Percentiles rank a stretch among this genome's conserved stretches.
These are phyloP conservation scores for Coniosporium apollinis DNA, from an alignment of 495 filamentous ascomycete genomes.

Conservation along the genomic window DNA sequence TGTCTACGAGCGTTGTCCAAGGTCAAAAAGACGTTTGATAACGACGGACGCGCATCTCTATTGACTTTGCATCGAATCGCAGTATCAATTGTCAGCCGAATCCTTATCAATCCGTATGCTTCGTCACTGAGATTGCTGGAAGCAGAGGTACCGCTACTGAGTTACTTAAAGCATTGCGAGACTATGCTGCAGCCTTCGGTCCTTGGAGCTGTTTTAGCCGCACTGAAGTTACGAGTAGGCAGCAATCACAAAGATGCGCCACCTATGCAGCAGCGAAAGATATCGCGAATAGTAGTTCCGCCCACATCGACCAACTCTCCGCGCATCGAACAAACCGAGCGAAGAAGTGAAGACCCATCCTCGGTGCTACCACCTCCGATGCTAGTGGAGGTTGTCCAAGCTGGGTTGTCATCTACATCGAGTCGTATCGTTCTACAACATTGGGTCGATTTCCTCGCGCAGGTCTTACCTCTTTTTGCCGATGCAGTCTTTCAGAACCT, in stretches of 20 bases:
- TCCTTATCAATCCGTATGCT: constrained; percentile 55
- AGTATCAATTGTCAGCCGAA: constrained; percentile 54
- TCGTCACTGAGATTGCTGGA: constrained; percentile 47
- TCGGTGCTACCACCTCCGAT: constrained; percentile 65
- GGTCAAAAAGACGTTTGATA: no score
- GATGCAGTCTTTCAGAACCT: constrained; percentile 76
- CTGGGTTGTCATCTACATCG: constrained; percentile 58
- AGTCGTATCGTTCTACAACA: constrained; percentile 69
- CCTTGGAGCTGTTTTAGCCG: constrained; percentile 11
- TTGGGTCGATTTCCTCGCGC: constrained; percentile 76
- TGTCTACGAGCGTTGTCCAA: constrained; percentile 16
- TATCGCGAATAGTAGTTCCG: no score
- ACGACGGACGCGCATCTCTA: not conserved
- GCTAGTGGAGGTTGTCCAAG: constrained; percentile 66
- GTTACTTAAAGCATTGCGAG: constrained; percentile 10
- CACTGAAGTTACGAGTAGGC: constrained; percentile 14
- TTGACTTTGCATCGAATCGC: constrained; percentile 50
- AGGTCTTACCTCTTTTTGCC: constrained; percentile 68
- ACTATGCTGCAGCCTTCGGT: constrained; percentile 10
- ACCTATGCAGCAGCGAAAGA: no score
- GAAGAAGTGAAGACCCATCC: no score
- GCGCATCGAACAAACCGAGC: no score
- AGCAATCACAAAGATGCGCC: no score
- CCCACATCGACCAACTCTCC: no score
- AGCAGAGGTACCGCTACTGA: constrained; percentile 56